phyloP scores from a whole-genome alignment of 306 rosid genomes.

The Vigna reflexopilosa region DNA sequence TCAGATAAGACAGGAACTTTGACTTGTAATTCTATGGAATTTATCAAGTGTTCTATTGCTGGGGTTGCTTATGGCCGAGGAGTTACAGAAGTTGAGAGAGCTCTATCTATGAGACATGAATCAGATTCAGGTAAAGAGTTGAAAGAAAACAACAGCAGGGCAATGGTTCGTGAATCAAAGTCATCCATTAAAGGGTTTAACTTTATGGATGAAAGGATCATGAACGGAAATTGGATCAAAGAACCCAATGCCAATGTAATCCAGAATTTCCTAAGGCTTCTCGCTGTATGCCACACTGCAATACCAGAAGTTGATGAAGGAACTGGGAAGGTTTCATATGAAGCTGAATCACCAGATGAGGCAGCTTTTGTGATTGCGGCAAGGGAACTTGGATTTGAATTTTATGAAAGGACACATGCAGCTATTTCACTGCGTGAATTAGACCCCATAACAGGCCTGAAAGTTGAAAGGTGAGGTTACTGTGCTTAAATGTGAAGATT shows the following conservation, averaged over 20 bases:
- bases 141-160: slow-evolving; percentile 42
- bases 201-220: slow-evolving; percentile 86
- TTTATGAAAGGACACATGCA: slow-evolving; percentile 76
- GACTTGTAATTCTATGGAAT: slow-evolving; percentile 99
- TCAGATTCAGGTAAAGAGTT: slow-evolving; percentile 44
- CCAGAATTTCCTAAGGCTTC: slow-evolving; percentile 69
- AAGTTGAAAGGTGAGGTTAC: slow-evolving; percentile 64
- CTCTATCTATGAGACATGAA: slow-evolving; percentile 69
- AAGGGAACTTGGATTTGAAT: slow-evolving; percentile 93
- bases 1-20: slow-evolving; percentile 98
- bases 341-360: slow-evolving; percentile 99
- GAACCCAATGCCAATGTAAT: slow-evolving; percentile 75
- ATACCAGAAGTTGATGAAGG: slow-evolving; percentile 89
- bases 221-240: slow-evolving; percentile 76
- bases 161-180: slow-evolving; percentile 51
- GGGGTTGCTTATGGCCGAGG: slow-evolving; percentile 88
- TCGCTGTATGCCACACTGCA: slow-evolving; percentile 94
- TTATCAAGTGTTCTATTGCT: slow-evolving; percentile 92
- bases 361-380: slow-evolving; percentile 99
- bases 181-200: slow-evolving; percentile 81
- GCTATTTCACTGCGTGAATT: slow-evolving; percentile 72
- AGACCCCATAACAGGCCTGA: slow-evolving; percentile 55
- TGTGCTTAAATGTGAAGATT: slow-evolving; percentile 26
- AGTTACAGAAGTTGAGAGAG: slow-evolving; percentile 95
- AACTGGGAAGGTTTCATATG: slow-evolving; percentile 79